Evolutionary conservation across 2,329 filamentous ascomycete genomes (phyloP).

Genomic region (Colletotrichum lini): DNA sequence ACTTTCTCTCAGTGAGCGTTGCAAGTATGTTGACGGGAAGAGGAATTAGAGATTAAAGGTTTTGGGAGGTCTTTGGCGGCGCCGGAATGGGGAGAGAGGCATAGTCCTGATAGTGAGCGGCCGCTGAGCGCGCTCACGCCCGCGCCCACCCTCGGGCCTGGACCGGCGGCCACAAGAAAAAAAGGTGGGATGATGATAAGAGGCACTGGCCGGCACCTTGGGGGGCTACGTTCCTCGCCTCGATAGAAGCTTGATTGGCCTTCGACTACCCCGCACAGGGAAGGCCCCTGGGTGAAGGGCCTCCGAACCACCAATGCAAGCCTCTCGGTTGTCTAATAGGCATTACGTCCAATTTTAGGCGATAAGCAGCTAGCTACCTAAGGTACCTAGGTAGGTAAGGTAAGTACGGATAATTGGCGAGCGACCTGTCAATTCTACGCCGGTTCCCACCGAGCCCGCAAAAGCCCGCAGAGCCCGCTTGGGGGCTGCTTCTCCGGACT

Average conservation of each 20-base stretch:
- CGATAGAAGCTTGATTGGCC: conserved; percentile 31
- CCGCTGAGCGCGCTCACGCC: conserved; percentile 16
- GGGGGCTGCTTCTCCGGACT: conserved; percentile 6
- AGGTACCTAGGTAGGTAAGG: no score
- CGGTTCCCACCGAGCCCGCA: conserved; percentile 17
- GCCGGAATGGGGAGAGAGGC: conserved; percentile 9
- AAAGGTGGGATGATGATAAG: conserved; percentile 41
- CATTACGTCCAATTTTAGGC: conserved; percentile 40
- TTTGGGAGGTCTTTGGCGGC: conserved; percentile 1
- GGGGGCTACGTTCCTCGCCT: background rate
- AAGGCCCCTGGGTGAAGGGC: conserved; percentile 15
- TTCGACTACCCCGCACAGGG: conserved; percentile 38
- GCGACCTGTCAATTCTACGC: background rate
- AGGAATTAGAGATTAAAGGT: background rate
- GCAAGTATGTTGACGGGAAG: conserved; percentile 8
- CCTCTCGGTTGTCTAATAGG: conserved; percentile 37
- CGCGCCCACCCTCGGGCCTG: conserved; percentile 30
- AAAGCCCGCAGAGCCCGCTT: background rate
- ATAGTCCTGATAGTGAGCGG: conserved; percentile 27
- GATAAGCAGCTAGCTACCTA: conserved; percentile 27
- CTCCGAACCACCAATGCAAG: conserved; percentile 30
- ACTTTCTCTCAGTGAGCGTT: background rate
- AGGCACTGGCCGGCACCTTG: conserved; percentile 10
- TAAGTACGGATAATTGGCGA: background rate
- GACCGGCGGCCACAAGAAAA: conserved; percentile 39